Evolutionary conservation across 2,329 filamentous ascomycete genomes (phyloP), one percentile per base, ranked within the genome.

Genomic region (Mycosphaerelloides madeirae): DNA sequence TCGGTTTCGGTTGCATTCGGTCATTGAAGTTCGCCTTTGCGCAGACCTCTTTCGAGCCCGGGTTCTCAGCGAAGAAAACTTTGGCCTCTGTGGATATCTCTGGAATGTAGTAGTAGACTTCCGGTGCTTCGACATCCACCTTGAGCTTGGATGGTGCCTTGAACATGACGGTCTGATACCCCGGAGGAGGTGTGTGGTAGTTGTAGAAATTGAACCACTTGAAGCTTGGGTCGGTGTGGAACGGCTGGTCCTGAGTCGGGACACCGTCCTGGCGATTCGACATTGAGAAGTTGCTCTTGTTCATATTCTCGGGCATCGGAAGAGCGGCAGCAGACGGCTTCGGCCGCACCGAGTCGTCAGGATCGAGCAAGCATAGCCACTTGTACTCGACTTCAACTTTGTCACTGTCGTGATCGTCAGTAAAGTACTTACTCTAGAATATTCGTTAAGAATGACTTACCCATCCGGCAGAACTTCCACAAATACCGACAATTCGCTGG

Each of bases 101-200:
- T 25, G 87, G 87, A 48, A 98, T 76, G 64, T 96, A 97, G 68
- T 88, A 79, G 87, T 90, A 97, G 14, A 95, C 66, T 62, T 87
- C 83, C 49, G 91, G 79, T 13, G 82, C 75, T 62, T 85, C 86
- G 7, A 95, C 66, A 59, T 95, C 81, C 46, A 94, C 72, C 66
- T 83, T 85, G 61, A 74, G 76, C 64, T 86, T 81, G 42, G 71
- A 73, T 16, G 57, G 43, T 13, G 65, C 60, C 32, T 56, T 47
- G 36, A 56, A 53, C 3, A 45, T 38, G 59, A 65, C 52, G 11
- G 52, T 53, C 18, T 78, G 73, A 55, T 78, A 75, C 22, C 59
- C 59, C 19, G 58, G 58, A 7, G 63, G 63, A 29, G 63, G 62
- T 18, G 54, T 59, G 38, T 64, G 57, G 38, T 77, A 69, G 52